Percentiles rank a stretch among this genome's conserved stretches.
phyloP scores from a whole-genome alignment of 2,329 filamentous ascomycete genomes.

The Talaromyces pinophilus region DNA sequence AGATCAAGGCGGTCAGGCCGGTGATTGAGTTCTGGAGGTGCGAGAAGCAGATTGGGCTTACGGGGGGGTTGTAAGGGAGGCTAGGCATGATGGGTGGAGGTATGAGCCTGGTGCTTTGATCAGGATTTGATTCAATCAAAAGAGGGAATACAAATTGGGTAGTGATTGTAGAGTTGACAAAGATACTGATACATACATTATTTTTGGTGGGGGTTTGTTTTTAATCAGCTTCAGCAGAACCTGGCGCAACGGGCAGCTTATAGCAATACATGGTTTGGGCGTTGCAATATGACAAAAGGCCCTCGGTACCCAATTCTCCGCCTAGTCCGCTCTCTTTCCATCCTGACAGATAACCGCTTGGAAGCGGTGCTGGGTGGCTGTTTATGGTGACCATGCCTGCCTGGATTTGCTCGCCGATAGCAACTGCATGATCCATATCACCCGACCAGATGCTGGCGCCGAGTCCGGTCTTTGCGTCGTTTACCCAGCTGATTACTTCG shows the following conservation, averaged over 20 bases:
- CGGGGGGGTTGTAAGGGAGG: neutral
- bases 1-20: neutral
- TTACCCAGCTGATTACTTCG: constrained; percentile 49
- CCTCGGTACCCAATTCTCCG: constrained; percentile 31
- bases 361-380: constrained; percentile 27
- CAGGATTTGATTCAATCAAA: neutral
- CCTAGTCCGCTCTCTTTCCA: constrained; percentile 37
- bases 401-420: constrained; percentile 46
- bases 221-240: constrained; percentile 23
- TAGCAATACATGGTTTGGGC: constrained; percentile 24
- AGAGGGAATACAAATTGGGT: neutral
- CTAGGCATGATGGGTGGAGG: neutral
- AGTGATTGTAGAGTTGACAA: no score
- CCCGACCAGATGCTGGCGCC: constrained; percentile 51
- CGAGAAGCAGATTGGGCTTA: neutral
- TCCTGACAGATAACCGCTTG: constrained; percentile 27
- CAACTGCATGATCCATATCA: constrained; percentile 47
- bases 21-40: neutral
- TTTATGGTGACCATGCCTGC: constrained; percentile 47
- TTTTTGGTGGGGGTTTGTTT: neutral
- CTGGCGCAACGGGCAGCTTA: constrained; percentile 24
- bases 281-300: constrained; percentile 29
- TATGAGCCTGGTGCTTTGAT: neutral
- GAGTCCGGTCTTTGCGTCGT: constrained; percentile 46
- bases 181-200: neutral